Evolutionary conservation across 2,329 filamentous ascomycete genomes (phyloP), one percentile per base, ranked within the genome.

Genomic region (Fusarium scirpi): DNA sequence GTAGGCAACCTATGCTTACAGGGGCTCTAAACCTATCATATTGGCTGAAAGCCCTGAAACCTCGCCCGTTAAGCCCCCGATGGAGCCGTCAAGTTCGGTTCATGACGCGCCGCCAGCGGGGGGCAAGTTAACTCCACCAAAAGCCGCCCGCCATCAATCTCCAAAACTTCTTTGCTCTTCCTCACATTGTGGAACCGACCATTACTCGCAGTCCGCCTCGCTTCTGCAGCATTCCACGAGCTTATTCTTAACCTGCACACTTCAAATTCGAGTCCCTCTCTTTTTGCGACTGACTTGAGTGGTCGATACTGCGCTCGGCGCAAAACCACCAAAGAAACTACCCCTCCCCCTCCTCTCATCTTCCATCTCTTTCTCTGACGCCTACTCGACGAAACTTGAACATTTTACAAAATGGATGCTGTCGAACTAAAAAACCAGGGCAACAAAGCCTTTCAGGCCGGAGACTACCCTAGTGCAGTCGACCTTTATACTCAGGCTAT

Each of bases 401-500:
- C n/a, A 71, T 86, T 7, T 86, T 83, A 76, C 82, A 64, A 74
- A 92, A 79, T 92, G 80, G 49, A 53, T 25, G 95, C 95, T 55
- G 87, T 90, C 73, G 92, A 91, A 78, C 85, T 97, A 75, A 99
- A 99, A 85, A 92, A 97, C 81, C 88, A 97, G 81, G 96, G 96
- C 79, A 99, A 99, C 83, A 92, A 94, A 78, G 94, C 94, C 56
- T 98, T 98, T 82, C 89, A 90, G 60, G 85, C 90, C 32, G 94
- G 97, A 77, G 92, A 98, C 84, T 99, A 93, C 92, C 88, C 87
- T 13, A 84, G 86, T 5, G 96, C 96, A 10, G 87, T 97, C 69
- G 90, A 94, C 3, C 89, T 90, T 73, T 99, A 99, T 81, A 90
- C 89, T 58, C 88, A 97, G 82, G 95, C 95, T 27, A 98, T 99